phyloP scores from a whole-genome alignment of 2,329 filamentous ascomycete genomes.

The Aspergillus viridinutans region DNA sequence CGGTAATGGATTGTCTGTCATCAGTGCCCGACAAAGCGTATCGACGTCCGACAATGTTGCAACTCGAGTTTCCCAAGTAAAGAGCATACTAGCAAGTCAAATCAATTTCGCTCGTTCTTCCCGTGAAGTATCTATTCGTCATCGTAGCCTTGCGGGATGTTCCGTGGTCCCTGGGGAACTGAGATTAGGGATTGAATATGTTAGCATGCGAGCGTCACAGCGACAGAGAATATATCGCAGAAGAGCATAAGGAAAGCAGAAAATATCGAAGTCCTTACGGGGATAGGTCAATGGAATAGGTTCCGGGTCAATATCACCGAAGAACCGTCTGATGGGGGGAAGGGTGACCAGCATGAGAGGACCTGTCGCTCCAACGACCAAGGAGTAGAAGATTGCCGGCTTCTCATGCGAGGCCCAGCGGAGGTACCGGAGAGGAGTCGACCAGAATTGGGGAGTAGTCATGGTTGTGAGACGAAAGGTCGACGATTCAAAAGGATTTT shows the following conservation, averaged over 20 bases:
- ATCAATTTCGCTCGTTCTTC: slow-evolving; percentile 9
- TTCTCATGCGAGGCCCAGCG: slow-evolving; percentile 84
- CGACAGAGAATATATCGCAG: background rate
- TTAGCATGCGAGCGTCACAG: background rate
- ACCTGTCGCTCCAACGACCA: slow-evolving; percentile 67
- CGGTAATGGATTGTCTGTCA: background rate
- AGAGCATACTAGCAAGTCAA: background rate
- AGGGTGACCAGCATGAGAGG: slow-evolving; percentile 67
- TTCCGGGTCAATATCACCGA: slow-evolving; percentile 70
- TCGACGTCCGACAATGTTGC: background rate
- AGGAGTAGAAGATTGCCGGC: slow-evolving; percentile 87
- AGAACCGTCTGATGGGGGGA: slow-evolving; percentile 65
- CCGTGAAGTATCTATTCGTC: slow-evolving; percentile 32
- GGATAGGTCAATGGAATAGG: slow-evolving; percentile 88
- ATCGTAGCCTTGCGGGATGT: slow-evolving; percentile 45
- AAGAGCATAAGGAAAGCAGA: background rate
- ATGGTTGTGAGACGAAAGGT: slow-evolving; percentile 28
- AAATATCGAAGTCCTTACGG: slow-evolving; percentile 57
- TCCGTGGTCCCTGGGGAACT: slow-evolving; percentile 46
- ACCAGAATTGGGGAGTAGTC: slow-evolving; percentile 74
- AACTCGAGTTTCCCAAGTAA: background rate
- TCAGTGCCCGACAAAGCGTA: background rate
- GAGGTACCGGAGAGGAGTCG: slow-evolving; percentile 74
- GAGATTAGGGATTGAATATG: background rate
- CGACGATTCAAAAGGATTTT: slow-evolving; percentile 22